These are phyloP conservation scores for Beauveria sp. DNA, from an alignment of 2,329 filamentous ascomycete species.

Conservation along the genomic window DNA sequence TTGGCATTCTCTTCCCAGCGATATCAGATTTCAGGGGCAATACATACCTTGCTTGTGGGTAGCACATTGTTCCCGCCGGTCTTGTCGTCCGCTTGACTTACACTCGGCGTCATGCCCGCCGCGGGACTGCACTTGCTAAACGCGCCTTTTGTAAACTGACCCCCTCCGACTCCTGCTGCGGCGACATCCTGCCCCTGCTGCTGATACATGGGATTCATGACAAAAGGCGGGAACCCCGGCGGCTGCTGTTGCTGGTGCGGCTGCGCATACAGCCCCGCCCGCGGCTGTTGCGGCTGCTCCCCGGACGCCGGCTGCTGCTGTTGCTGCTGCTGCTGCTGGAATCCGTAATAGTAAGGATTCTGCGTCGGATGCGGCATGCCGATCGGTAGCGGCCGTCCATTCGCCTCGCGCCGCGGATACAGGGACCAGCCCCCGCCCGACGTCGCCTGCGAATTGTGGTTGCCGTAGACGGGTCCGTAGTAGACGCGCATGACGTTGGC, in stretches of 20 bases:
- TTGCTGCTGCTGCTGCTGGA: slow-evolving; percentile 15
- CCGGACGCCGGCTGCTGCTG: no score
- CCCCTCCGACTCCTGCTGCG: background rate
- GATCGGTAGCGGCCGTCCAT: slow-evolving; percentile 27
- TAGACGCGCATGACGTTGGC: slow-evolving; percentile 49
- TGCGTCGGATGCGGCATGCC: slow-evolving; percentile 36
- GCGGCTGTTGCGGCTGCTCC: no score
- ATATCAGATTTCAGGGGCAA: background rate
- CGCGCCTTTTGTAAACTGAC: slow-evolving; percentile 3
- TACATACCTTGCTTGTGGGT: slow-evolving; percentile 11
- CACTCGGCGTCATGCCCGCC: slow-evolving; percentile 3
- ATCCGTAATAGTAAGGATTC: slow-evolving; percentile 37
- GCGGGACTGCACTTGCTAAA: slow-evolving; percentile 4
- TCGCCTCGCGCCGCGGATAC: slow-evolving; percentile 35
- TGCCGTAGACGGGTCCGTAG: slow-evolving; percentile 48
- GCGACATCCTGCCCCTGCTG: background rate
- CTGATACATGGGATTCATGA: slow-evolving; percentile 14
- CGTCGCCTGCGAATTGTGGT: slow-evolving; percentile 29
- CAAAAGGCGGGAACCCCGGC: slow-evolving; percentile 13
- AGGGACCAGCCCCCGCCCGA: slow-evolving; percentile 19
- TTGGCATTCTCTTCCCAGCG: no score
- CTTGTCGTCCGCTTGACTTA: slow-evolving; percentile 7
- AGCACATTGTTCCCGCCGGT: background rate
- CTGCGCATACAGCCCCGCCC: background rate
- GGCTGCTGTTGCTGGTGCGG: background rate